Conservation (phyloP, 2,329 filamentous ascomycete species). For the Zasmidium cellare region DNA sequence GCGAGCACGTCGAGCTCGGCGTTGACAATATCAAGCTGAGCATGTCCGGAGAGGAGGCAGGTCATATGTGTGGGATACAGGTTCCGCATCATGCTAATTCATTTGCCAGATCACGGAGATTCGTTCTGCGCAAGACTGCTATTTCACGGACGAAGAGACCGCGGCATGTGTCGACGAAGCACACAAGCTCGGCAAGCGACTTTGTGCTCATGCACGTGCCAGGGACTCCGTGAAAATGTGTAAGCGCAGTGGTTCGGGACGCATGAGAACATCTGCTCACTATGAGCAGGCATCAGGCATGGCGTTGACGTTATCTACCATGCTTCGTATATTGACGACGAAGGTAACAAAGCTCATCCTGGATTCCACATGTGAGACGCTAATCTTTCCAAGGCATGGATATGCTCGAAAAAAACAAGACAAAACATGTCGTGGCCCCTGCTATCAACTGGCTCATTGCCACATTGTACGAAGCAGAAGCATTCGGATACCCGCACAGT, state of each 20-base stretch:
- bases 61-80: not conserved
- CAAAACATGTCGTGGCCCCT: too few species aligned
- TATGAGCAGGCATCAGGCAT: too few species aligned
- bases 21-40: conserved; percentile 38
- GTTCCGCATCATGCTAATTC: conserved; percentile 19
- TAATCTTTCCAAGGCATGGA: too few species aligned
- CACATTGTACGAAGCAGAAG: too few species aligned
- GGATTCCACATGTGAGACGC: not conserved
- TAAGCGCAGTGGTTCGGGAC: too few species aligned
- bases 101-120: conserved; percentile 28
- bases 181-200: conserved; percentile 39
- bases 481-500: too few species aligned
- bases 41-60: conserved; percentile 29
- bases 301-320: conserved; percentile 53
- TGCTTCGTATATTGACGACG: conserved; percentile 47
- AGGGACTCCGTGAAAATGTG: conserved; percentile 48
- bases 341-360: too few species aligned
- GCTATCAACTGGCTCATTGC: too few species aligned
- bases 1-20: conserved; percentile 31
- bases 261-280: too few species aligned
- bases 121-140: conserved; percentile 44
- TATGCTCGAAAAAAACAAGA: too few species aligned
- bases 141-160: conserved; percentile 49
- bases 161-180: conserved; percentile 51
- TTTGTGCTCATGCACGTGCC: conserved; percentile 44